Conservation (phyloP, 192 early-diverging fungal species). For the Coemansia sp. region DNA sequence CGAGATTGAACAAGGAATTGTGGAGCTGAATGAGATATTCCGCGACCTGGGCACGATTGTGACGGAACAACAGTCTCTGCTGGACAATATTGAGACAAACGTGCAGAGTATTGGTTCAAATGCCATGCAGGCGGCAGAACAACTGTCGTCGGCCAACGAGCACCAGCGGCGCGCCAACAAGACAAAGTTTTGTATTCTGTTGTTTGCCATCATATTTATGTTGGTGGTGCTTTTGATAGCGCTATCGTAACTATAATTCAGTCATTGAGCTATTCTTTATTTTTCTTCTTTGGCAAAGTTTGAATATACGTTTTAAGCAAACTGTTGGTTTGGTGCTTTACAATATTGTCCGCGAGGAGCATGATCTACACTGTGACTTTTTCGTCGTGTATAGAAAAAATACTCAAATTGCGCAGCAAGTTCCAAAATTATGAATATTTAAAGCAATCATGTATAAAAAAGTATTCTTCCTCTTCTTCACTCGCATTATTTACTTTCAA, state of each 20-base stretch:
- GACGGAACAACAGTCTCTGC: conserved; percentile 91
- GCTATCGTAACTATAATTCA: conserved; percentile 21
- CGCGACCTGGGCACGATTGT: conserved; percentile 93
- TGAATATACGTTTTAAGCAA: too few relatives aligned
- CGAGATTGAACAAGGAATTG: conserved; percentile 90
- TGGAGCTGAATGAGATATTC: conserved; percentile 96
- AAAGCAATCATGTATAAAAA: neutral
- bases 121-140: conserved; percentile 74
- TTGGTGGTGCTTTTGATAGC: conserved; percentile 63
- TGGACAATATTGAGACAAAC: conserved; percentile 96
- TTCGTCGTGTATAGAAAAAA: too few relatives aligned
- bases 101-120: conserved; percentile 80
- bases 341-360: too few relatives aligned
- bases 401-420: too few relatives aligned
- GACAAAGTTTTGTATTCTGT: conserved; percentile 79
- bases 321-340: too few relatives aligned
- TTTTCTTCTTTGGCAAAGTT: too few relatives aligned
- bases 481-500: neutral
- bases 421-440: too few relatives aligned
- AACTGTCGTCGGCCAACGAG: conserved; percentile 76
- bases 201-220: conserved; percentile 72
- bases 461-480: neutral
- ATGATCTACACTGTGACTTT: too few relatives aligned
- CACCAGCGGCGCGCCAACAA: conserved; percentile 78
- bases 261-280: neutral